These are phyloP conservation scores for Coffea eugenioides DNA, from an alignment of 257 asterid species.

Conservation along the genomic window DNA sequence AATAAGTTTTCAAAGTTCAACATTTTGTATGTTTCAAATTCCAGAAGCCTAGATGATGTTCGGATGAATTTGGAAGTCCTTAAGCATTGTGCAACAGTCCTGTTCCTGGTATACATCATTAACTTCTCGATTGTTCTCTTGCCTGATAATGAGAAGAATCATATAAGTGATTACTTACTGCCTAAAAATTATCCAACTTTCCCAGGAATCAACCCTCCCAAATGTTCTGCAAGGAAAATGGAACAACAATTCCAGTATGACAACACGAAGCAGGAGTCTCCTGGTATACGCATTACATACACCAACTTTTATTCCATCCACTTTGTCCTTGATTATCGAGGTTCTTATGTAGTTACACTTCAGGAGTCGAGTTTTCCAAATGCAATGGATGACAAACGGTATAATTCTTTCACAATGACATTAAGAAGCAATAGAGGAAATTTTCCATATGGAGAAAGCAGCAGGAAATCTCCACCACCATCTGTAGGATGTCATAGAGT, in stretches of 20 bases:
- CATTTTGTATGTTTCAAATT: slow-evolving; percentile 2
- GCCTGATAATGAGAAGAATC: not conserved
- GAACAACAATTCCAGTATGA: slow-evolving; percentile 38
- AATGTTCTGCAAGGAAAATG: slow-evolving; percentile 38
- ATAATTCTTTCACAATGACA: slow-evolving; percentile 21
- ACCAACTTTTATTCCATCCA: not conserved
- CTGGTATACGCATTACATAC: slow-evolving; percentile 30
- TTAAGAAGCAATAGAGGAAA: slow-evolving; percentile 35
- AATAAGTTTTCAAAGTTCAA: no score
- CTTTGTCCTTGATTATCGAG: not conserved
- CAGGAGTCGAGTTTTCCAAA: slow-evolving; percentile 37
- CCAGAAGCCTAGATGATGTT: slow-evolving; percentile 90
- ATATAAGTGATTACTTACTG: not conserved
- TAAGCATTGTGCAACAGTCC: slow-evolving; percentile 93
- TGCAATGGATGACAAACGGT: slow-evolving; percentile 26
- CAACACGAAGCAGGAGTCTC: slow-evolving; percentile 76
- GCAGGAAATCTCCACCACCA: slow-evolving; percentile 72
- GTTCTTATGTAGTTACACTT: not conserved
- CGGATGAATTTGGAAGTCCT: slow-evolving; percentile 92
- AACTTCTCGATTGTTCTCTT: not conserved
- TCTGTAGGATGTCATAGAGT: slow-evolving; percentile 46
- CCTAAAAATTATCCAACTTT: not conserved
- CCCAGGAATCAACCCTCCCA: slow-evolving; percentile 83
- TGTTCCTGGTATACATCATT: slow-evolving; percentile 58
- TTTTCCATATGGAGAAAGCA: slow-evolving; percentile 40